Conservation (phyloP, 441 rosid species). For the Hura crepitans region DNA sequence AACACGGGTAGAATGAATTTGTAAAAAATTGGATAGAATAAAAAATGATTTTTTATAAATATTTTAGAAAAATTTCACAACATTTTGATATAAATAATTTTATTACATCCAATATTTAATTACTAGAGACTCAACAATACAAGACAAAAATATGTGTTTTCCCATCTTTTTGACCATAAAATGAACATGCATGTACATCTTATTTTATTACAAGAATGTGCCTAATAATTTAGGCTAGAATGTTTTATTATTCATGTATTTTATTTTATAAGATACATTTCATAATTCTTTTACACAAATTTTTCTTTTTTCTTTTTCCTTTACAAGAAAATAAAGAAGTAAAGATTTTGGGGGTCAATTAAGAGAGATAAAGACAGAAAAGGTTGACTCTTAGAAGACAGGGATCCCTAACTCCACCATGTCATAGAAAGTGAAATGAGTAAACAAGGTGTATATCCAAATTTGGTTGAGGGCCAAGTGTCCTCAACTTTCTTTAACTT, state of each 20-base stretch:
- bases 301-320: too few relatives aligned
- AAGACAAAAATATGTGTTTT: too few relatives aligned
- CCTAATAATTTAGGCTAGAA: background rate
- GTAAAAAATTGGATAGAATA: too few relatives aligned
- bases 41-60: too few relatives aligned
- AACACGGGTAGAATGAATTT: too few relatives aligned
- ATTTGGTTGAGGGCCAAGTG: slow-evolving; percentile 16
- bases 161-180: background rate
- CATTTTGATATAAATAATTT: too few relatives aligned
- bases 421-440: slow-evolving; percentile 17
- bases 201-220: too few relatives aligned
- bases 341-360: background rate
- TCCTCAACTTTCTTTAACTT: background rate
- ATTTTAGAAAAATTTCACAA: too few relatives aligned
- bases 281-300: too few relatives aligned
- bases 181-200: background rate
- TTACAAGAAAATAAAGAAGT: background rate
- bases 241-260: background rate
- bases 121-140: too few relatives aligned
- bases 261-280: background rate
- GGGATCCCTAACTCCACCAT: slow-evolving; percentile 13
- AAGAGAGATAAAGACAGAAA: background rate
- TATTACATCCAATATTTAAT: too few relatives aligned
- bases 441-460: too few relatives aligned
- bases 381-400: slow-evolving; percentile 4